phyloP scores from a whole-genome alignment of 345 rosid species.

The Schrenkiella parvula region DNA sequence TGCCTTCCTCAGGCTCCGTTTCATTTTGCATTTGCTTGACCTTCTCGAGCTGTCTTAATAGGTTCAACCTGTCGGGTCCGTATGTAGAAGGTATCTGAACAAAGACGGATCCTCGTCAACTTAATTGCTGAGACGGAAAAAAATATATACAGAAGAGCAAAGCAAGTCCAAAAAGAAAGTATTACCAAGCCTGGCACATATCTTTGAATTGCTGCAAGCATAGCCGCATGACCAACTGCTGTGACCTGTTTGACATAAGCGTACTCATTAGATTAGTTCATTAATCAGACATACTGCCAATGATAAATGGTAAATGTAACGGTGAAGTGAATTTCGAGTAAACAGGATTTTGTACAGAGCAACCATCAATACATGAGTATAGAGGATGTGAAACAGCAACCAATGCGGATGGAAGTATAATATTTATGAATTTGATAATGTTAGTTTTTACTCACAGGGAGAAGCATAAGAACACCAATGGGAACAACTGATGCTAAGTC shows the following conservation, averaged over 20 bases:
- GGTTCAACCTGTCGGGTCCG: constrained; percentile 86
- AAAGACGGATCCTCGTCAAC: constrained; percentile 13
- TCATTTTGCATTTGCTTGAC: constrained; percentile 68
- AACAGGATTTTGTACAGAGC: not conserved
- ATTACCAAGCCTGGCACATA: constrained; percentile 78
- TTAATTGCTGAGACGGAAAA: not conserved
- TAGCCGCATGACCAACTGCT: constrained; percentile 97
- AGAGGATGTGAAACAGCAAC: not conserved
- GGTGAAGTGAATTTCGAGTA: not conserved
- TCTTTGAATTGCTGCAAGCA: constrained; percentile 94
- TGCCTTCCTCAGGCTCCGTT: constrained; percentile 47
- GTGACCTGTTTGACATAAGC: constrained; percentile 57
- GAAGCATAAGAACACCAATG: constrained; percentile 91
- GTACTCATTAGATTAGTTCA: constrained; percentile 2
- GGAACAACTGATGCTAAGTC: constrained; percentile 95
- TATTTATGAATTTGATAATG: not conserved
- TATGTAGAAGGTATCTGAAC: constrained; percentile 91
- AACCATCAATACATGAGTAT: not conserved
- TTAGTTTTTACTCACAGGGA: constrained; percentile 64
- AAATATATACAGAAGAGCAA: not conserved
- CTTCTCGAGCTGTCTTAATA: constrained; percentile 87
- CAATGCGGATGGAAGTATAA: not conserved
- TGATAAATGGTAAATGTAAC: not conserved
- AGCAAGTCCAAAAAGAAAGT: constrained; percentile 17
- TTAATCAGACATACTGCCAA: not conserved